Percentiles rank a stretch among this genome's conserved stretches.
These are phyloP conservation scores for Rubia yunnanensis DNA, from an alignment of 257 asterid genomes.

Conservation along the genomic window DNA sequence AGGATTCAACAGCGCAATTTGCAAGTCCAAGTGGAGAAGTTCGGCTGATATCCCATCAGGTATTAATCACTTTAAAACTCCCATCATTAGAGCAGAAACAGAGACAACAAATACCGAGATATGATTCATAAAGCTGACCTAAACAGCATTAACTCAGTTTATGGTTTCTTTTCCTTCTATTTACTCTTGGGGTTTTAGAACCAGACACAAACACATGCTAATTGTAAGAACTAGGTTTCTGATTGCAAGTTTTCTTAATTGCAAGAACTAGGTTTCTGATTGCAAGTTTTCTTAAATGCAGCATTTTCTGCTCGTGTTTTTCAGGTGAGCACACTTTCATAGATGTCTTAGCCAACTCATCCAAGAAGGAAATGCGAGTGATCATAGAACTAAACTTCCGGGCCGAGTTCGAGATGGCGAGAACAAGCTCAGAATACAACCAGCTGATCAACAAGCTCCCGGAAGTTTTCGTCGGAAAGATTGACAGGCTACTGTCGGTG, in stretches of 20 bases:
- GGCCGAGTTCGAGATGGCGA: constrained; percentile 26
- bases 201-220: background rate
- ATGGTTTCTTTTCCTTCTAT: background rate
- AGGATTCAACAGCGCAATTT: constrained; percentile 24
- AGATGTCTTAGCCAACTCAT: constrained; percentile 14
- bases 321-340: constrained; percentile 34
- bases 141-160: too few species aligned
- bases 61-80: constrained; percentile 5
- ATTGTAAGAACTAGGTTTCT: background rate
- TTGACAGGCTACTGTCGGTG: constrained; percentile 19
- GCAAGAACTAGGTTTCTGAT: background rate
- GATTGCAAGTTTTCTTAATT: background rate
- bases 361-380: constrained; percentile 18
- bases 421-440: constrained; percentile 23
- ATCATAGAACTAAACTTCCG: constrained; percentile 32
- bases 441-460: constrained; percentile 20
- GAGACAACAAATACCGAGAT: too few species aligned
- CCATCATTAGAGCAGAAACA: too few species aligned
- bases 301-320: background rate
- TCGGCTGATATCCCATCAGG: constrained; percentile 22
- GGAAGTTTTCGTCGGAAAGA: constrained; percentile 30
- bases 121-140: background rate
- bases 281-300: background rate
- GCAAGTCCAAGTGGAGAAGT: constrained; percentile 35
- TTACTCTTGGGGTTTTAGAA: too few species aligned